Percentiles rank a stretch among this genome's conserved stretches.
These are phyloP conservation scores for Oenanthe javanica DNA, from an alignment of 140 eudicot species.

Conservation along the genomic window DNA sequence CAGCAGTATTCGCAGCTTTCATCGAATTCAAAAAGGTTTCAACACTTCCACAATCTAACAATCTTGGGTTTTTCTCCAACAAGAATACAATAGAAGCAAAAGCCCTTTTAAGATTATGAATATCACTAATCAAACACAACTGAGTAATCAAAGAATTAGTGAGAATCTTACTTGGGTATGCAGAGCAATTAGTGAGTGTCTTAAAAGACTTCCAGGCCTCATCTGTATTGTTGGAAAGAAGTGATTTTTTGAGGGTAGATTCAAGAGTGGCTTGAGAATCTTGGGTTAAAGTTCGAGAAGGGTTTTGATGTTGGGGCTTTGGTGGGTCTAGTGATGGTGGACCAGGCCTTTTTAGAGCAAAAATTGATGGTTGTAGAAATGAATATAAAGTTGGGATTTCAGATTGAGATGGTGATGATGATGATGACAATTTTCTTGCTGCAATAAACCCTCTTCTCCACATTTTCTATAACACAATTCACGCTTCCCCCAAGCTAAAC, in stretches of 20 bases:
- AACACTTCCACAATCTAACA: conserved; percentile 45
- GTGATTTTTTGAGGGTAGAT: conserved; percentile 46
- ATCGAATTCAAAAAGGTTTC: conserved; percentile 45
- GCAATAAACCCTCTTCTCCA: conserved; percentile 46
- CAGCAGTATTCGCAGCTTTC: conserved; percentile 37
- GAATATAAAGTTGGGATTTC: conserved; percentile 66
- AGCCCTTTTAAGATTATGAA: conserved; percentile 77
- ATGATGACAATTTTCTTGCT: conserved; percentile 28
- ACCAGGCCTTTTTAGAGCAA: conserved; percentile 30
- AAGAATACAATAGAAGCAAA: conserved; percentile 60
- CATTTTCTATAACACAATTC: conserved; percentile 26
- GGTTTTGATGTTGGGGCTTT: conserved; percentile 20
- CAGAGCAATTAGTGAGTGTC: conserved; percentile 44
- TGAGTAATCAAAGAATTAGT: conserved; percentile 56
- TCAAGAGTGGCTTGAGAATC: conserved; percentile 44
- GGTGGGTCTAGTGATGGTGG: conserved; percentile 20
- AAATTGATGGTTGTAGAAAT: conserved; percentile 83
- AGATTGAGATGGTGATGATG: conserved; percentile 11
- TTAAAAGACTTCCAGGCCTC: conserved; percentile 94
- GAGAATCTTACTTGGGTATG: conserved; percentile 62
- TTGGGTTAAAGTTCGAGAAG: conserved; percentile 26
- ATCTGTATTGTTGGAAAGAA: conserved; percentile 44
- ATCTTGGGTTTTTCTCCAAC: conserved; percentile 51
- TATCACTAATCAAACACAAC: conserved; percentile 42
- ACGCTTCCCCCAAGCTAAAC: background rate